Conservation (phyloP, 1,284 basidiomycete species). For the Tylopilus orsonianus region DNA sequence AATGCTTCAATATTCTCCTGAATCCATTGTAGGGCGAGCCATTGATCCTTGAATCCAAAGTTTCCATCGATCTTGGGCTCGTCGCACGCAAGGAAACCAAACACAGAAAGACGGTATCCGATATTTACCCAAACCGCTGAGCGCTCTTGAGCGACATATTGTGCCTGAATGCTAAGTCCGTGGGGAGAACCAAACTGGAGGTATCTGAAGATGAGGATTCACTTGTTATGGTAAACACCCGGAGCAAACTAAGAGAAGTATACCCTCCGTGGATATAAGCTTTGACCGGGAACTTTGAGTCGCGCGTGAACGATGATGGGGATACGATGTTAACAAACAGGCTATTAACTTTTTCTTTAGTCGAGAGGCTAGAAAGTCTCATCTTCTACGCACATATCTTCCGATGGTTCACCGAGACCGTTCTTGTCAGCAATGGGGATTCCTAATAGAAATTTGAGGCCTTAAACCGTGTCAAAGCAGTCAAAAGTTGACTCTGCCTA, state of each 20-base stretch:
- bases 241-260: conserved; percentile 7
- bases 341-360: conserved; percentile 32
- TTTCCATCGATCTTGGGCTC: conserved; percentile 62
- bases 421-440: conserved; percentile 54
- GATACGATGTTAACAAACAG: conserved; percentile 69
- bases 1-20: conserved; percentile 30
- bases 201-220: conserved; percentile 45
- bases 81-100: conserved; percentile 71
- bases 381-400: conserved; percentile 54
- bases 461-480: not conserved
- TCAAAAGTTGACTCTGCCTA: conserved; percentile 20
- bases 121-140: conserved; percentile 73
- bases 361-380: not conserved
- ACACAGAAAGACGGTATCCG: conserved; percentile 69
- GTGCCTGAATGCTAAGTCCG: conserved; percentile 55
- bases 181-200: conserved; percentile 80
- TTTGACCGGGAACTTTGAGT: conserved; percentile 58
- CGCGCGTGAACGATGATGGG: conserved; percentile 55
- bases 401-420: conserved; percentile 64
- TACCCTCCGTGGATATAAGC: conserved; percentile 78
- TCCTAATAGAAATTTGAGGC: conserved; percentile 19
- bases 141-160: conserved; percentile 62
- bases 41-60: conserved; percentile 75
- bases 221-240: not conserved
- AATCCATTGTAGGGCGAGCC: conserved; percentile 30